A percentile compares a stretch with the other conserved stretches of the same genome.
Evolutionary conservation across 495 filamentous ascomycete species (phyloP).

Genomic region (Penicillium goetzii): DNA sequence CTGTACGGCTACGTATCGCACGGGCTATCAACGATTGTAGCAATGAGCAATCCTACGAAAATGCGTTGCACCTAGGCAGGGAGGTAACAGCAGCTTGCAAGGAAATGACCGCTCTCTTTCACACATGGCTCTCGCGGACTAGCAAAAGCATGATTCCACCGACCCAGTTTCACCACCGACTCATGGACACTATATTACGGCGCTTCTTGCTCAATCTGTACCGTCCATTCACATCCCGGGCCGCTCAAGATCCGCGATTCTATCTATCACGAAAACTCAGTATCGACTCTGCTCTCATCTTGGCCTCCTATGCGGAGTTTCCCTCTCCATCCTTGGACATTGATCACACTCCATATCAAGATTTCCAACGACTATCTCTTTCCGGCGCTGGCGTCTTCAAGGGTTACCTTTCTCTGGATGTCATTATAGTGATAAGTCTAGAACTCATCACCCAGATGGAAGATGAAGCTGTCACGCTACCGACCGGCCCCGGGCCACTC

Average conservation of each 20-base stretch:
- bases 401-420: conserved; percentile 37
- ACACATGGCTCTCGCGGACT: conserved; percentile 8
- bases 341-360: conserved; percentile 36
- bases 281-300: conserved; percentile 47
- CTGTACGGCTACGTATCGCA: conserved; percentile 43
- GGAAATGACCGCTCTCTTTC: conserved; percentile 19
- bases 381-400: conserved; percentile 49
- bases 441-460: conserved; percentile 49
- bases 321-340: conserved; percentile 18
- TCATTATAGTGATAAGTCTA: conserved; percentile 34
- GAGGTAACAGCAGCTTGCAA: conserved; percentile 38
- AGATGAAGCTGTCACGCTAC: conserved; percentile 20
- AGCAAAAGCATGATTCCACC: conserved; percentile 10
- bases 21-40: conserved; percentile 46
- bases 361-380: conserved; percentile 30
- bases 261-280: conserved; percentile 53
- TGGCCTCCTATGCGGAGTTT: conserved; percentile 40
- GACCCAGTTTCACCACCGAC: conserved; percentile 35
- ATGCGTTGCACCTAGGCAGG: conserved; percentile 40
- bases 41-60: conserved; percentile 45
- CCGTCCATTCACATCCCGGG: conserved; percentile 47
- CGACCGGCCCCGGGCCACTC: background rate
- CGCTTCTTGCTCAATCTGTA: conserved; percentile 55
- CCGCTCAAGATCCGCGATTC: conserved; percentile 47
- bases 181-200: conserved; percentile 42